phyloP scores from a whole-genome alignment of 169 alveolate species.

The Plasmodium berghei region DNA sequence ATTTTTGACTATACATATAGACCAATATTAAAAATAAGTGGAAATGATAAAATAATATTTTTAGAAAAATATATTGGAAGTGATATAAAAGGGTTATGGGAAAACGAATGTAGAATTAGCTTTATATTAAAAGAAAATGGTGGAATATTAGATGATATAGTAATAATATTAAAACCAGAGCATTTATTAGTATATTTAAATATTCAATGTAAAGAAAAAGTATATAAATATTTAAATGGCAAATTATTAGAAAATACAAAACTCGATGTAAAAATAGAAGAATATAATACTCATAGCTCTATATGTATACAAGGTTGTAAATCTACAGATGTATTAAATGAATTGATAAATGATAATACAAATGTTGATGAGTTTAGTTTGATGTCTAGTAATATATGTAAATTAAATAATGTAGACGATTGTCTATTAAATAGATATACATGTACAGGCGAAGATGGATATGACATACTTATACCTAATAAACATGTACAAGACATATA shows the following conservation, averaged over 20 bases:
- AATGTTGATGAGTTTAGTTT: conserved; percentile 62
- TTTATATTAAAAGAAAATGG: conserved; percentile 68
- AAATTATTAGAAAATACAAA: conserved; percentile 50
- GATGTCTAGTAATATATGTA: conserved; percentile 59
- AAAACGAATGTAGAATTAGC: conserved; percentile 77
- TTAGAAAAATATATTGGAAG: conserved; percentile 76
- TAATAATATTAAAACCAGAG: conserved; percentile 49
- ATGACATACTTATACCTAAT: conserved; percentile 66
- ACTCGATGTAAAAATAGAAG: conserved; percentile 62
- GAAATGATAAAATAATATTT: conserved; percentile 48
- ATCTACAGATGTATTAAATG: conserved; percentile 57
- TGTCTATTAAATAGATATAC: conserved; percentile 66
- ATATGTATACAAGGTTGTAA: conserved; percentile 72
- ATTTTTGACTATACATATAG: conserved; percentile 75
- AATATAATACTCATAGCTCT: conserved; percentile 60
- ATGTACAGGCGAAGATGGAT: conserved; percentile 78
- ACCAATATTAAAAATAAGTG: conserved; percentile 76
- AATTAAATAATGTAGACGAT: conserved; percentile 37
- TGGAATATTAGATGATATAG: conserved; percentile 67
- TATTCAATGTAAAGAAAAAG: conserved; percentile 73
- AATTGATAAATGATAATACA: conserved; percentile 21
- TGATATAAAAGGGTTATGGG: conserved; percentile 76
- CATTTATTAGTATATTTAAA: conserved; percentile 59
- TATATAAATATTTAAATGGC: conserved; percentile 51
- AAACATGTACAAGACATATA: conserved; percentile 38